phyloP scores from a whole-genome alignment of 129 eudicot species.

The Heracleum sosnowskyi region DNA sequence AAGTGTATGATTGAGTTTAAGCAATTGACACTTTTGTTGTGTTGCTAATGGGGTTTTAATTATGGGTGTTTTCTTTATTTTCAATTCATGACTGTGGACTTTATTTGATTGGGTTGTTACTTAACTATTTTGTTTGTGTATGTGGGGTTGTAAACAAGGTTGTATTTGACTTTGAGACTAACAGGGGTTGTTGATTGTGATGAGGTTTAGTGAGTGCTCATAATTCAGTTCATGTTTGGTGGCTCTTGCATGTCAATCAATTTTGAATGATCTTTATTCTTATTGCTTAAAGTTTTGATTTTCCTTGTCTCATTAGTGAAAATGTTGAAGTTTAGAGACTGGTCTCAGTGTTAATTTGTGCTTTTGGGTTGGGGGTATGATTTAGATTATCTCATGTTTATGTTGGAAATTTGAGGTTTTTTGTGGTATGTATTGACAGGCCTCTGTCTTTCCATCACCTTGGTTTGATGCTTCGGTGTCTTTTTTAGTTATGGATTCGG shows the following conservation, averaged over 20 bases:
- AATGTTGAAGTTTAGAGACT: neutral
- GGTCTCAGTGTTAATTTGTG: neutral
- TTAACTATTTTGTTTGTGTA: neutral
- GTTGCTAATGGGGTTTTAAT: constrained; percentile 5
- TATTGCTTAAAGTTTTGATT: neutral
- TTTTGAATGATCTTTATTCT: constrained; percentile 3
- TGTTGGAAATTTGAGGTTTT: neutral
- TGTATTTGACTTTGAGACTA: constrained; percentile 37
- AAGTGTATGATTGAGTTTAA: neutral
- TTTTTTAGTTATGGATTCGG: constrained; percentile 15
- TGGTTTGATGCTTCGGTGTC: constrained; percentile 4
- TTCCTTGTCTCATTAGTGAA: neutral
- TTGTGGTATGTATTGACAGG: constrained; percentile 1
- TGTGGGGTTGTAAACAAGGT: constrained; percentile 22
- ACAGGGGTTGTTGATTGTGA: constrained; percentile 16
- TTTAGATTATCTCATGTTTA: neutral
- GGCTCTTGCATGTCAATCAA: constrained; percentile 14
- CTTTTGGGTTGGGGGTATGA: neutral
- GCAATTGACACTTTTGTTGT: neutral
- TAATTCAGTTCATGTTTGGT: neutral
- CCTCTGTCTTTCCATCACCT: neutral
- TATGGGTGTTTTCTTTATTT: constrained; percentile 7
- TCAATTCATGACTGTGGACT: neutral
- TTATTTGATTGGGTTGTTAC: neutral
- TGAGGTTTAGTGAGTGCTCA: constrained; percentile 3